phyloP scores from a whole-genome alignment of 495 filamentous ascomycete genomes.

The Xylaria flabelliformis region DNA sequence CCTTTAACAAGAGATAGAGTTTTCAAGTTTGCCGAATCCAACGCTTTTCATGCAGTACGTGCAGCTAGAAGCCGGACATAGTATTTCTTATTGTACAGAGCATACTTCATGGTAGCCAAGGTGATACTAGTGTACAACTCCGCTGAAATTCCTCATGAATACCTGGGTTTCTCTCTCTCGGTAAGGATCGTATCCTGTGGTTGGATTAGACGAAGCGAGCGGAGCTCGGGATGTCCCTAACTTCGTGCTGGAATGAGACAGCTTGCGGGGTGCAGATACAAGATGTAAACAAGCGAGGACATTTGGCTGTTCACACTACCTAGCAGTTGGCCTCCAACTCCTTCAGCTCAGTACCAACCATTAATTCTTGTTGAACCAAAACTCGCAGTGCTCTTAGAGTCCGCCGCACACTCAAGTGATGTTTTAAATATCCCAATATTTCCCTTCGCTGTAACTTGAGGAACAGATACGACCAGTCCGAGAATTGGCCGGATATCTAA shows the following conservation, averaged over 20 bases:
- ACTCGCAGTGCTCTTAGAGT: background rate
- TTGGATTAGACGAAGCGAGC: background rate
- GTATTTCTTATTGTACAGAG: background rate
- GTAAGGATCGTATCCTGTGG: background rate
- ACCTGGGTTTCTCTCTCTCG: background rate
- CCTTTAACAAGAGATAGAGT: background rate
- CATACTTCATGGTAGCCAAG: background rate
- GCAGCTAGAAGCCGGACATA: background rate
- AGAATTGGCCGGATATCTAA: background rate
- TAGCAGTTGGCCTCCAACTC: background rate
- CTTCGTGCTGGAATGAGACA: background rate
- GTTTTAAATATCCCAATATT: background rate
- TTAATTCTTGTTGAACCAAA: background rate
- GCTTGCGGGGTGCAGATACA: background rate
- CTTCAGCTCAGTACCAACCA: background rate
- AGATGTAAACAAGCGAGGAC: background rate
- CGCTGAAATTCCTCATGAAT: background rate
- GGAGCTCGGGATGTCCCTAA: background rate
- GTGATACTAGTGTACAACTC: background rate
- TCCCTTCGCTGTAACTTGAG: background rate
- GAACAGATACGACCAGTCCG: background rate
- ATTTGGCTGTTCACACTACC: background rate
- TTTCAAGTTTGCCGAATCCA: background rate
- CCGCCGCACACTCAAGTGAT: background rate
- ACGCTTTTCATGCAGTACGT: background rate